Evolutionary conservation across 805 yeast genomes (phyloP), one percentile per base, ranked within the genome.

Genomic region (Candida ponderosae): DNA sequence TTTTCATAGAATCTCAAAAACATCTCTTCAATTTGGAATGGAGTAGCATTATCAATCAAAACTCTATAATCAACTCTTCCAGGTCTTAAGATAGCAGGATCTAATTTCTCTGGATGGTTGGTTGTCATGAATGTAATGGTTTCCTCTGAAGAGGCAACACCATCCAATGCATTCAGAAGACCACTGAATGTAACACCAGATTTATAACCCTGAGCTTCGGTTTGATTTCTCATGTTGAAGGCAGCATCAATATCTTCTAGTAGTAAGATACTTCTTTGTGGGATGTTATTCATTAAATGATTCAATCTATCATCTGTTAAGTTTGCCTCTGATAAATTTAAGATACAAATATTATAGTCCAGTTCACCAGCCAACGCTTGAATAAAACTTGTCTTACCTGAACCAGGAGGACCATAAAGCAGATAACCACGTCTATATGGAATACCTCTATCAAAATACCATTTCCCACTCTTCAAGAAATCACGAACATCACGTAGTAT

Each of bases 121-220:
- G 98, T 90, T 17, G 98, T 93, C 98, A 93, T 93, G 60, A 93
- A 93, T 0, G 97, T 90, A 26, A 93, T 71, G 33, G 96, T 82
- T 54, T 93, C 97, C 54, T 93, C 98, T 2, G 97, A 95, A 21
- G 96, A 85, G 4, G 97, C 93, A 15, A 93, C 97, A 33, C 98
- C 98, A 58, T 93, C 98, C 34, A 93, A 66, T 0, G 98, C 96
- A 56, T 93, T 93, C 41, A 93, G 64, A 33, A 93, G 66, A 0
- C 98, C 98, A 39, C 96, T 85, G 53, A 93, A 93, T 3, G 98
- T 93, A 13, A 93, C 97, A 16, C 96, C 96, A 1, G 95, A 78
- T 18, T 71, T 68, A 56, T 68, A 89, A 0, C 96, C 96, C 46
- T 76, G 70, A 16, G 87, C 96, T 7, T 69, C 74, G 3, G 78